Evolutionary conservation across 2,329 filamentous ascomycete species (phyloP).

Genomic region (Neopestalotiopsis sp.): DNA sequence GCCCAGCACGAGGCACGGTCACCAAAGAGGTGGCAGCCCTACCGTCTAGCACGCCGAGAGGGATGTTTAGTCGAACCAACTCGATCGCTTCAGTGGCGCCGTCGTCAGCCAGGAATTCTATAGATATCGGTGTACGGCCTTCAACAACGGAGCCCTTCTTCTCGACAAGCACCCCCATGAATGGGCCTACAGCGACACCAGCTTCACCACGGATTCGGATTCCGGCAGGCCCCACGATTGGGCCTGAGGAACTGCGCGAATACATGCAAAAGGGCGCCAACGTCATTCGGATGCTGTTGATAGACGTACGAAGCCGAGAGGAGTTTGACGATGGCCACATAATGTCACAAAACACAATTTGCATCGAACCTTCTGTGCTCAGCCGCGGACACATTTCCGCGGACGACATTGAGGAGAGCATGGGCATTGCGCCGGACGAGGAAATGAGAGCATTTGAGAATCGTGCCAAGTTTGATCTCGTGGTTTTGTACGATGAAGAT

Average conservation of each 20-base stretch:
- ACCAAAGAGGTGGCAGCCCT: slow-evolving; percentile 69
- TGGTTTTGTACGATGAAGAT: slow-evolving; percentile 88
- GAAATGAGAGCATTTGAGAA: slow-evolving; percentile 78
- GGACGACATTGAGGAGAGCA: slow-evolving; percentile 67
- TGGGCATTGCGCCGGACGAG: slow-evolving; percentile 73
- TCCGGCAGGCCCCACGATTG: slow-evolving; percentile 64
- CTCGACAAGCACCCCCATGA: slow-evolving; percentile 34
- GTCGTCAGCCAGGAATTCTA: slow-evolving; percentile 33
- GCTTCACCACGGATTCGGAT: slow-evolving; percentile 49
- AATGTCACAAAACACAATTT: slow-evolving; percentile 81
- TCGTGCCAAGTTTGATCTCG: slow-evolving; percentile 78
- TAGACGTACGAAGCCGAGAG: slow-evolving; percentile 82
- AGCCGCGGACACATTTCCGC: slow-evolving; percentile 71
- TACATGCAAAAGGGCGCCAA: slow-evolving; percentile 63
- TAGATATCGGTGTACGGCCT: slow-evolving; percentile 34
- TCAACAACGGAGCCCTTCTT: slow-evolving; percentile 41
- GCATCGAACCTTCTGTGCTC: slow-evolving; percentile 81
- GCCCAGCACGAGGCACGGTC: slow-evolving; percentile 74
- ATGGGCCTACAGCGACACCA: not conserved
- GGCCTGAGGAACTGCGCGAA: slow-evolving; percentile 72
- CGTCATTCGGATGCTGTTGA: slow-evolving; percentile 73
- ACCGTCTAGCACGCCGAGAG: slow-evolving; percentile 68
- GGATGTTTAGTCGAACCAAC: slow-evolving; percentile 65
- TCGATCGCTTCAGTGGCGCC: slow-evolving; percentile 51
- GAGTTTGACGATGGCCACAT: slow-evolving; percentile 91